A percentile compares a stretch with the other conserved stretches of the same genome.
Evolutionary conservation across 306 rosid genomes (phyloP).

Genomic region (Acacia acuminata): DNA sequence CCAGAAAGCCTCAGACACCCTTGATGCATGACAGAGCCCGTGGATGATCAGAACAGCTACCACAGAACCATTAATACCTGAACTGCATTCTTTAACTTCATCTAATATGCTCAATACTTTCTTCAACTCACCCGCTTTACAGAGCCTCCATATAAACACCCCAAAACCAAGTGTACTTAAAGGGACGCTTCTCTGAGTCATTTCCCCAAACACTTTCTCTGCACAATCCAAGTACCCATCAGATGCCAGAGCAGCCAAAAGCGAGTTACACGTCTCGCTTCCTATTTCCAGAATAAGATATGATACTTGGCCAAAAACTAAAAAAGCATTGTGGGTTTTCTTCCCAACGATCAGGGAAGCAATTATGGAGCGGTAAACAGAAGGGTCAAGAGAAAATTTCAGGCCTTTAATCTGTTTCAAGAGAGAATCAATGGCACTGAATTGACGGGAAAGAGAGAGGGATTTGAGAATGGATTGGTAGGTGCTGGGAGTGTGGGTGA

Average conservation of each 20-base stretch:
- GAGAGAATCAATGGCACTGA: conserved; percentile 51
- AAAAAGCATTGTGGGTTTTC: conserved; percentile 56
- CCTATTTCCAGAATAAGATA: conserved; percentile 42
- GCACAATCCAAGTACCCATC: conserved; percentile 61
- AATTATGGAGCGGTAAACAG: conserved; percentile 58
- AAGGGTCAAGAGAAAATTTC: conserved; percentile 48
- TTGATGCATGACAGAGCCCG: conserved; percentile 67
- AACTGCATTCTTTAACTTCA: conserved; percentile 47
- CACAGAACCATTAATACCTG: conserved; percentile 71
- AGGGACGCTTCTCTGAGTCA: conserved; percentile 46
- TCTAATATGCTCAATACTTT: conserved; percentile 49
- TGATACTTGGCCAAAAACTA: conserved; percentile 39
- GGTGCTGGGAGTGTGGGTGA: conserved; percentile 57
- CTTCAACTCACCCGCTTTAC: conserved; percentile 48
- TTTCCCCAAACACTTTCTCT: conserved; percentile 61
- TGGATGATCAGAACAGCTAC: conserved; percentile 63
- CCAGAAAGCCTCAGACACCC: conserved; percentile 57
- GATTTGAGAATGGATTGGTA: conserved; percentile 74
- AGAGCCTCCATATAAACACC: conserved; percentile 63
- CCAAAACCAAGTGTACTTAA: conserved; percentile 81
- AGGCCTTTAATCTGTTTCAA: conserved; percentile 60
- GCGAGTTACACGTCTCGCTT: conserved; percentile 55
- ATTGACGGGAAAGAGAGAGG: conserved; percentile 58
- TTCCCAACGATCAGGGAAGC: conserved; percentile 51
- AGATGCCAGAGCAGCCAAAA: conserved; percentile 72